These are phyloP conservation scores for Rubus idaeus DNA, from an alignment of 306 rosid genomes.

Conservation along the genomic window DNA sequence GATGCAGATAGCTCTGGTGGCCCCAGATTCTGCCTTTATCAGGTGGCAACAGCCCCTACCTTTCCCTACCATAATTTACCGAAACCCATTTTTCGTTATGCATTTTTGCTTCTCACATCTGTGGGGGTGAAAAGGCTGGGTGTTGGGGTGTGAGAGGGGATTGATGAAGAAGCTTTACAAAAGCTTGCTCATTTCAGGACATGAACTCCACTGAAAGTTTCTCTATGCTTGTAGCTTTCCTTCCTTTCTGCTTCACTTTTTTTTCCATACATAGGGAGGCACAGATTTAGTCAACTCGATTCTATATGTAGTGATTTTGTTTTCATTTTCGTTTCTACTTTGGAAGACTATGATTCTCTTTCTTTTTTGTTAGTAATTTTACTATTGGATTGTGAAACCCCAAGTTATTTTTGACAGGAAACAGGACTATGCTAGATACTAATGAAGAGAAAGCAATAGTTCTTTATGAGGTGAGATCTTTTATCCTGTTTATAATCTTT, in stretches of 20 bases:
- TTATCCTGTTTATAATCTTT: constrained; percentile 10
- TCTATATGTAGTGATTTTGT: neutral
- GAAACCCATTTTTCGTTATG: neutral
- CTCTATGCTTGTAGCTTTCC: neutral
- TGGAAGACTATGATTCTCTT: neutral
- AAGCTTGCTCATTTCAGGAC: neutral
- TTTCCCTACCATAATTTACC: neutral
- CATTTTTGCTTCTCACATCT: neutral
- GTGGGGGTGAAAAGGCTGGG: neutral
- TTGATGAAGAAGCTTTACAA: neutral
- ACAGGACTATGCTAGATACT: constrained; percentile 52
- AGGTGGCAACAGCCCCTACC: constrained; percentile 5
- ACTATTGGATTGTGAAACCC: constrained; percentile 27
- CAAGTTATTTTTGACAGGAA: constrained; percentile 44
- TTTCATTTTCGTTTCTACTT: neutral
- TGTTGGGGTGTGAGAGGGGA: neutral
- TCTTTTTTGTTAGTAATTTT: neutral
- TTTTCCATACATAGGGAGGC: neutral
- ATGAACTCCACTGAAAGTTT: neutral
- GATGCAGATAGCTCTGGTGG: neutral
- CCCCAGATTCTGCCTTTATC: neutral
- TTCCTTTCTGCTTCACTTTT: neutral
- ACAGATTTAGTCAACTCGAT: neutral
- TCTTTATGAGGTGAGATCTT: constrained; percentile 66
- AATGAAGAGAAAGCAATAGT: constrained; percentile 92